Percentiles rank a stretch among this genome's conserved stretches.
Evolutionary conservation across 192 early-diverging fungal genomes (phyloP).

Genomic region (Obelidium mucronatum): DNA sequence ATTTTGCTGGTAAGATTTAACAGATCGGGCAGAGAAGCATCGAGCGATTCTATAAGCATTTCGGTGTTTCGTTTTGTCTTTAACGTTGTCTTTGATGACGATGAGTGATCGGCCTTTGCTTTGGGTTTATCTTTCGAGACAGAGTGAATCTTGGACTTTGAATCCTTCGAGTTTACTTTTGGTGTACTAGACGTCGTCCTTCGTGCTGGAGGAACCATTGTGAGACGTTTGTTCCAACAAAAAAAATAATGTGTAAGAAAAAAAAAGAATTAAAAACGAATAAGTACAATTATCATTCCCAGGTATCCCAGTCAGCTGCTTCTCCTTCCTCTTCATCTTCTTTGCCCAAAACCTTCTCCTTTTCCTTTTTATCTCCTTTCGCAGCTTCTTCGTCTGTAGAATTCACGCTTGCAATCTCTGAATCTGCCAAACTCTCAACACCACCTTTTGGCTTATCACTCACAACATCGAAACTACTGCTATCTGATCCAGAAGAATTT

Average conservation of each 20-base stretch:
- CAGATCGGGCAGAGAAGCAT: constrained; percentile 9
- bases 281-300: constrained; percentile 10
- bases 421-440: constrained; percentile 9
- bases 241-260: no score
- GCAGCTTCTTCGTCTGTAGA: background rate
- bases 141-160: background rate
- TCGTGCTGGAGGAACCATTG: background rate
- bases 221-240: background rate
- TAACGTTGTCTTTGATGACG: background rate
- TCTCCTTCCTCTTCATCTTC: constrained; percentile 2
- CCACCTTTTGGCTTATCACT: constrained; percentile 11
- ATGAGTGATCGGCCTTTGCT: background rate
- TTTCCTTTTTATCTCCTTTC: background rate
- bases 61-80: background rate
- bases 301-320: constrained; percentile 15
- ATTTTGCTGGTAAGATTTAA: background rate
- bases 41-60: constrained; percentile 6
- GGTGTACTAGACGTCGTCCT: background rate
- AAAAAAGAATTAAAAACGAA: background rate
- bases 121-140: background rate
- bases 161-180: background rate
- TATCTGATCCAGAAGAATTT: background rate
- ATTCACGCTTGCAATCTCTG: background rate
- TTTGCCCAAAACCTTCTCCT: background rate
- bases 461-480: constrained; percentile 20